Percentiles rank a stretch among this genome's conserved stretches.
phyloP scores from a whole-genome alignment of 345 rosid genomes.

The Bruguiera gymnorhiza region DNA sequence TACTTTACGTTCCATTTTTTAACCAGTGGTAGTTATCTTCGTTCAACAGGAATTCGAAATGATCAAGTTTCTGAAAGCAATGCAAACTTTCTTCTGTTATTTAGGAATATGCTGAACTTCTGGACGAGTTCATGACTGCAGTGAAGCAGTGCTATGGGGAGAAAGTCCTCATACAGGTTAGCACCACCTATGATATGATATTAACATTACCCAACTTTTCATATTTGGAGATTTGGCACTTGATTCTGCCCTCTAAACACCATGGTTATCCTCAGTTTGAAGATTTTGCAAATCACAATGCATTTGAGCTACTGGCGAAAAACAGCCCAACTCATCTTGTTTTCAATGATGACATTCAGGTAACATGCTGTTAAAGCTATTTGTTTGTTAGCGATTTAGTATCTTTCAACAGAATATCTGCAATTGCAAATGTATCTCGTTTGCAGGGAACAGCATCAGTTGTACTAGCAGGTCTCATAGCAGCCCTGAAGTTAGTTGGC shows the following conservation, averaged over 20 bases:
- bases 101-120: constrained; percentile 75
- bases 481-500: constrained; percentile 66
- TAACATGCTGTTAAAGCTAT: constrained; percentile 8
- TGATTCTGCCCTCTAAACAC: neutral
- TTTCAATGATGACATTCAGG: constrained; percentile 98
- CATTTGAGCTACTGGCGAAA: constrained; percentile 72
- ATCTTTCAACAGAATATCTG: neutral
- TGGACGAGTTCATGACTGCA: constrained; percentile 84
- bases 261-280: constrained; percentile 57
- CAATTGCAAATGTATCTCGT: neutral
- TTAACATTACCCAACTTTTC: neutral
- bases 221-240: neutral
- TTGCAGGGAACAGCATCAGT: constrained; percentile 91
- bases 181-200: neutral
- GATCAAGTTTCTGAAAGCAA: neutral
- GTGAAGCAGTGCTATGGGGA: constrained; percentile 92
- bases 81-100: constrained; percentile 1
- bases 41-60: neutral
- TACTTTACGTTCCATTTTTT: neutral
- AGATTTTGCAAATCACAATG: constrained; percentile 98
- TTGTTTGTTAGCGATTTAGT: neutral
- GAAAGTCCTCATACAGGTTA: constrained; percentile 80
- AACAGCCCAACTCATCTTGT: constrained; percentile 79
- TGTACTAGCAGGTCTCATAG: constrained; percentile 82
- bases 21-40: neutral